These are phyloP conservation scores for Paecilomyces formosus DNA, from an alignment of 2,329 filamentous ascomycete genomes.

Conservation along the genomic window DNA sequence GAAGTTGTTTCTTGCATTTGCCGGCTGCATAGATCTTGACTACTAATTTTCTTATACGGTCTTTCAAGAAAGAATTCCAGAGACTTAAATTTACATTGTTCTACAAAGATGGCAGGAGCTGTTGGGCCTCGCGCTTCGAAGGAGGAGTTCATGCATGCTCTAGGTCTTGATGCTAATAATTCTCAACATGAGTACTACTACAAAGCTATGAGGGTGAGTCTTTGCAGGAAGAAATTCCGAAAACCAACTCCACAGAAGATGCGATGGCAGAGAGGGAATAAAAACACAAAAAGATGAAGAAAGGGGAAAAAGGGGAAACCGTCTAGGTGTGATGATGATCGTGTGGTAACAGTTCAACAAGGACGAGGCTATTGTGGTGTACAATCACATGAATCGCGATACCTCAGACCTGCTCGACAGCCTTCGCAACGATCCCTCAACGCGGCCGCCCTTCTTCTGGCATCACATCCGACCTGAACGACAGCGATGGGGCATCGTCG, in stretches of 20 bases:
- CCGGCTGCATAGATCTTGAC: not conserved
- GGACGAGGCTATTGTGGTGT: constrained; percentile 39
- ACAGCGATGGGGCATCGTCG: constrained; percentile 34
- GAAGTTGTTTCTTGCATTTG: not conserved
- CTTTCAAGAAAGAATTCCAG: not conserved
- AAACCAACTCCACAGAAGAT: not conserved
- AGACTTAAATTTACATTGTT: not conserved
- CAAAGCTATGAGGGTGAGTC: constrained; percentile 37
- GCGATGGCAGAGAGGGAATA: not conserved
- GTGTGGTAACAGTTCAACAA: constrained; percentile 10
- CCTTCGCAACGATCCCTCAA: constrained; percentile 27
- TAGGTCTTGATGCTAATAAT: constrained; percentile 33
- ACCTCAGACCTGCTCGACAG: constrained; percentile 33
- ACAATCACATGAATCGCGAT: constrained; percentile 35
- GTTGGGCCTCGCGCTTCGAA: constrained; percentile 38
- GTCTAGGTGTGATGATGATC: not conserved
- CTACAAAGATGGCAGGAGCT: constrained; percentile 16
- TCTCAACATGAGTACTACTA: constrained; percentile 38
- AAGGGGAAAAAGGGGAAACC: not conserved
- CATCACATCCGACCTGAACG: constrained; percentile 38
- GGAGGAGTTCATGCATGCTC: constrained; percentile 40
- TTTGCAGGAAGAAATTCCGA: not conserved
- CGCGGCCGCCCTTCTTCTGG: constrained; percentile 39
- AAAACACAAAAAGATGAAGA: not conserved
- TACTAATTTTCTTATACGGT: not conserved